Percentiles rank a stretch among this genome's conserved stretches.
phyloP scores from a whole-genome alignment of 495 filamentous ascomycete genomes.

The Penicillium psychrofluorescens region DNA sequence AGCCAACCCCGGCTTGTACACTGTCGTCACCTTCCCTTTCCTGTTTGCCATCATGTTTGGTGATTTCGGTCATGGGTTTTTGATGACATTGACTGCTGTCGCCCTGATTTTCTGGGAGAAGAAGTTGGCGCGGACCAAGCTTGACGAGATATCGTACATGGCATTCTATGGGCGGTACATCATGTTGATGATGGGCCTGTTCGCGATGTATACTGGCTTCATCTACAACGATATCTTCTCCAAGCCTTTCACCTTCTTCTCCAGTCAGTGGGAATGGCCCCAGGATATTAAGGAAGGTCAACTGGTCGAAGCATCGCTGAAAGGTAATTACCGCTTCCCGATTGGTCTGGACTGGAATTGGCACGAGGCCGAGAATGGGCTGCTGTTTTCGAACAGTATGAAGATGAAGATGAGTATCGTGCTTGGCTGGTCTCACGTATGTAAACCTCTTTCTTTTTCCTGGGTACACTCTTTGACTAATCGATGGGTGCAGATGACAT shows the following conservation, averaged over 20 bases:
- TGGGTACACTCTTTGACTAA: background rate
- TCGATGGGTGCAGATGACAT: constrained; percentile 67
- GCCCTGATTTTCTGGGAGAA: constrained; percentile 97
- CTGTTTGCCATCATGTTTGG: constrained; percentile 99
- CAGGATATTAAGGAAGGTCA: constrained; percentile 52
- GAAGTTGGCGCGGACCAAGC: constrained; percentile 71
- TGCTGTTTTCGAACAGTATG: constrained; percentile 93
- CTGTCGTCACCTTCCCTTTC: constrained; percentile 96
- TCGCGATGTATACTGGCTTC: constrained; percentile 93
- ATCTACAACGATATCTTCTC: constrained; percentile 99
- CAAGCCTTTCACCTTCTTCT: constrained; percentile 77
- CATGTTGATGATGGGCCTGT: constrained; percentile 94
- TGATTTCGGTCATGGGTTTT: constrained; percentile 83
- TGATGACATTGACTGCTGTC: constrained; percentile 72
- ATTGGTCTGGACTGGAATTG: constrained; percentile 96
- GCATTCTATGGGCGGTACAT: constrained; percentile 98
- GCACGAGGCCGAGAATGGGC: constrained; percentile 89
- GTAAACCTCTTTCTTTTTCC: background rate
- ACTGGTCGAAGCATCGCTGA: constrained; percentile 56
- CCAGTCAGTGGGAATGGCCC: constrained; percentile 85
- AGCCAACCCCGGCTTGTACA: constrained; percentile 91
- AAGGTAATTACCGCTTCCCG: constrained; percentile 74
- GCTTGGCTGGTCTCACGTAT: constrained; percentile 81
- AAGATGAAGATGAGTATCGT: constrained; percentile 99
- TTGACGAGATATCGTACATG: constrained; percentile 94